Percentiles rank a stretch among this genome's conserved stretches.
Evolutionary conservation across 139 green algal genomes (phyloP).

Genomic region (Asterochloris erici): DNA sequence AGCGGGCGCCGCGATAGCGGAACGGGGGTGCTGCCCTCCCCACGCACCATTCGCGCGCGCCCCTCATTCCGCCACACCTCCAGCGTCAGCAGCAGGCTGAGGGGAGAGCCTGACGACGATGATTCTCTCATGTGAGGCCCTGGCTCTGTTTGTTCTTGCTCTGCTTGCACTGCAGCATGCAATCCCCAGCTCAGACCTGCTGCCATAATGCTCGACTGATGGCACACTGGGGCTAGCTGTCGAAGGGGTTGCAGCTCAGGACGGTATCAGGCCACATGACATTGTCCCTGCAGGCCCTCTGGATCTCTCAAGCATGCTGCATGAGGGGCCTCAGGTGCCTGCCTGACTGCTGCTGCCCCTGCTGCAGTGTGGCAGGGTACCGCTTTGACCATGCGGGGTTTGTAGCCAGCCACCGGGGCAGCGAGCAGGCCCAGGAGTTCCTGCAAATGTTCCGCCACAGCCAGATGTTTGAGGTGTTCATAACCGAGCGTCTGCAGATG

Average conservation of each 20-base stretch:
- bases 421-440: constrained; percentile 44
- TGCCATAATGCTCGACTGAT: not conserved
- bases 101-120: constrained; percentile 6
- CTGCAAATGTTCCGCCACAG: constrained; percentile 58
- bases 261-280: no score
- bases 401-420: constrained; percentile 40
- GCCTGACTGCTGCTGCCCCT: not conserved
- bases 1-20: not conserved
- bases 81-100: not conserved
- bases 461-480: constrained; percentile 75
- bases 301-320: no score
- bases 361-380: constrained; percentile 38
- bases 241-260: no score
- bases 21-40: not conserved
- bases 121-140: constrained; percentile 13
- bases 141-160: not conserved
- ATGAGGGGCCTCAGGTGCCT: no score
- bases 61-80: not conserved
- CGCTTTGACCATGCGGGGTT: constrained; percentile 63
- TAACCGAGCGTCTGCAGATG: constrained; percentile 60
- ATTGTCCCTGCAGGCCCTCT: no score
- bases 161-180: no score
- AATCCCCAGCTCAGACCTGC: not conserved
- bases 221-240: not conserved
- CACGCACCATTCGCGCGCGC: not conserved